Percentiles rank a stretch among this genome's conserved stretches.
phyloP scores from a whole-genome alignment of 208 protist genomes.

The Crithidia acanthocephali region DNA sequence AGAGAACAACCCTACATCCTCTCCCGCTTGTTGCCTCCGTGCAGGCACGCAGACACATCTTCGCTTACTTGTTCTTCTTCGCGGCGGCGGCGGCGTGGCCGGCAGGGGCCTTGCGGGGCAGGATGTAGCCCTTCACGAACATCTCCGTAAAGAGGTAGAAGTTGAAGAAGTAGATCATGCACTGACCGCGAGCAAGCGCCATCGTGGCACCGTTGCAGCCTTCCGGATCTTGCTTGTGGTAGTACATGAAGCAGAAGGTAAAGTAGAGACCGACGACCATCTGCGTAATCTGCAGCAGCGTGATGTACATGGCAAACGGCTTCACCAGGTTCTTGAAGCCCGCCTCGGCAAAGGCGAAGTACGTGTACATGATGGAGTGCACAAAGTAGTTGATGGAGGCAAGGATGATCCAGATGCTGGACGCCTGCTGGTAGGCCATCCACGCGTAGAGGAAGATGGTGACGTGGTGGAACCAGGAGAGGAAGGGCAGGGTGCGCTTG shows the following conservation, averaged over 20 bases:
- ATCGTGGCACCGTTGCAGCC: conserved; percentile 49
- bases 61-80: conserved; percentile 23
- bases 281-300: conserved; percentile 89
- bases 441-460: conserved; percentile 91
- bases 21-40: conserved; percentile 7
- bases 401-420: conserved; percentile 57
- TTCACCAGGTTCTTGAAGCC: conserved; percentile 72
- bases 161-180: conserved; percentile 93
- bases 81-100: conserved; percentile 4
- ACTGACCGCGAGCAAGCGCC: conserved; percentile 45
- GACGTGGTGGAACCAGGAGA: conserved; percentile 95
- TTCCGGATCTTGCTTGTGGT: conserved; percentile 29
- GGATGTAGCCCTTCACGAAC: conserved; percentile 86
- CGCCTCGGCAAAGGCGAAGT: conserved; percentile 86
- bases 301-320: conserved; percentile 89
- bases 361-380: conserved; percentile 97
- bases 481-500: conserved; percentile 78
- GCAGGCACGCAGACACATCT: neutral
- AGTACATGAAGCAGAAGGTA: conserved; percentile 43
- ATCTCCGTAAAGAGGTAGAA: conserved; percentile 93
- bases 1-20: neutral
- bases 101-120: conserved; percentile 29
- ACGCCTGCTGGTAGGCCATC: conserved; percentile 66
- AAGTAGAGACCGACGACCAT: conserved; percentile 92
- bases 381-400: conserved; percentile 95